A percentile compares a stretch with the other conserved stretches of the same genome.
phyloP scores from a whole-genome alignment of 495 filamentous ascomycete species.

The Podospora pseudocomata region DNA sequence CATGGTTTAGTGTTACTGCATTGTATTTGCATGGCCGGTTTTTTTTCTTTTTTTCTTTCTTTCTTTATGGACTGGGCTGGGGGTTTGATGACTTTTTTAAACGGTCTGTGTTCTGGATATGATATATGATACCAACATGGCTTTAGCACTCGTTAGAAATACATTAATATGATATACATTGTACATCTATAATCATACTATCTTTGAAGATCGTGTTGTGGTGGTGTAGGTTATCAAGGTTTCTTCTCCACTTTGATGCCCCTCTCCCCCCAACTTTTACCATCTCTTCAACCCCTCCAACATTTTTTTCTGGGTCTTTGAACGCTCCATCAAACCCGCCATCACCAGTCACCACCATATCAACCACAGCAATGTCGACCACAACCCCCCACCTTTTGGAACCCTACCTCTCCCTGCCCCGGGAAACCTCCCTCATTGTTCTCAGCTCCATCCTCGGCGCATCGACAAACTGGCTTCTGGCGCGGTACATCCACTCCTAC shows the following conservation, averaged over 20 bases:
- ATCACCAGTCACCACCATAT: neutral
- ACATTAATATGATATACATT: neutral
- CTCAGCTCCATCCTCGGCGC: constrained; percentile 70
- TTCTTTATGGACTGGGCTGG: neutral
- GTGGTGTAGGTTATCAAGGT: neutral
- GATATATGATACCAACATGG: constrained; percentile 4
- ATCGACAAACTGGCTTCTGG: constrained; percentile 69
- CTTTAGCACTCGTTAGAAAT: neutral
- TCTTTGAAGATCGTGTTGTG: neutral
- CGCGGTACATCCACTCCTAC: constrained; percentile 59
- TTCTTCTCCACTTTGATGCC: neutral
- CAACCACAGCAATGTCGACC: constrained; percentile 19
- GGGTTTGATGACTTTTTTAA: neutral
- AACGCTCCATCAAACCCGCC: neutral
- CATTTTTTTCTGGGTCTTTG: neutral
- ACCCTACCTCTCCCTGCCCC: constrained; percentile 53
- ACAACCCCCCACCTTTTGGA: constrained; percentile 59
- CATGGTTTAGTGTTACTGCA: neutral
- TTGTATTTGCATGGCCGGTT: constrained; percentile 4
- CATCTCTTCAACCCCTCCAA: neutral
- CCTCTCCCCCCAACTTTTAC: neutral
- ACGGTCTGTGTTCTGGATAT: neutral
- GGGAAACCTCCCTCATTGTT: constrained; percentile 51
- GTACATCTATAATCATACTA: neutral
- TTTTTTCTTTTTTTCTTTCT: neutral